phyloP scores from a whole-genome alignment of 2,329 filamentous ascomycete genomes.

The Cercospora brassicicola region DNA sequence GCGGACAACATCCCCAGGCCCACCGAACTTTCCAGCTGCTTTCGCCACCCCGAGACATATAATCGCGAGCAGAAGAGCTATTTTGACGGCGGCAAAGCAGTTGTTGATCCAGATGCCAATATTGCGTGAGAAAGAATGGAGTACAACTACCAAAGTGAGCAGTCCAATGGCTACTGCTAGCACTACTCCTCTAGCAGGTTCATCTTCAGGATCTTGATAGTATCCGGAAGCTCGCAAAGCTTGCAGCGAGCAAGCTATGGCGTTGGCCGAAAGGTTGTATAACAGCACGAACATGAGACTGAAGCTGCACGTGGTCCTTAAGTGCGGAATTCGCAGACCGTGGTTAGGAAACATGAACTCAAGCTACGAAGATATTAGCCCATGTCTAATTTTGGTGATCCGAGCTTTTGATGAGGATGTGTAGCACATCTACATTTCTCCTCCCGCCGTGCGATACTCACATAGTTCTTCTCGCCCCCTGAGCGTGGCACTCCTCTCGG shows the following conservation, averaged over 20 bases:
- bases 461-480: constrained; percentile 52
- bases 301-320: constrained; percentile 46
- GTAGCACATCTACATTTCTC: neutral
- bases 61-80: constrained; percentile 52
- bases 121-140: constrained; percentile 51
- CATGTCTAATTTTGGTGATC: neutral
- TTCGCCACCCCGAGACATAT: constrained; percentile 42
- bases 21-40: constrained; percentile 28
- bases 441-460: constrained; percentile 41
- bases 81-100: constrained; percentile 52
- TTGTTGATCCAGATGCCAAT: constrained; percentile 57
- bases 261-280: constrained; percentile 54
- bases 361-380: neutral
- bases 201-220: constrained; percentile 15
- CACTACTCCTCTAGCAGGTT: constrained; percentile 38
- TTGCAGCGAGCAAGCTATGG: constrained; percentile 49
- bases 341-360: constrained; percentile 43
- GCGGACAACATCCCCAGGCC: constrained; percentile 21
- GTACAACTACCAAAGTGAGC: constrained; percentile 48
- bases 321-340: constrained; percentile 39
- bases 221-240: constrained; percentile 41
- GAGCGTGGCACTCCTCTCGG: constrained; percentile 48
- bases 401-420: neutral
- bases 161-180: constrained; percentile 52
- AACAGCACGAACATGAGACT: constrained; percentile 49